Base-by-base conservation (phyloP, 2,329 filamentous ascomycete species). In the Raffaelea deltoideospora region DNA sequence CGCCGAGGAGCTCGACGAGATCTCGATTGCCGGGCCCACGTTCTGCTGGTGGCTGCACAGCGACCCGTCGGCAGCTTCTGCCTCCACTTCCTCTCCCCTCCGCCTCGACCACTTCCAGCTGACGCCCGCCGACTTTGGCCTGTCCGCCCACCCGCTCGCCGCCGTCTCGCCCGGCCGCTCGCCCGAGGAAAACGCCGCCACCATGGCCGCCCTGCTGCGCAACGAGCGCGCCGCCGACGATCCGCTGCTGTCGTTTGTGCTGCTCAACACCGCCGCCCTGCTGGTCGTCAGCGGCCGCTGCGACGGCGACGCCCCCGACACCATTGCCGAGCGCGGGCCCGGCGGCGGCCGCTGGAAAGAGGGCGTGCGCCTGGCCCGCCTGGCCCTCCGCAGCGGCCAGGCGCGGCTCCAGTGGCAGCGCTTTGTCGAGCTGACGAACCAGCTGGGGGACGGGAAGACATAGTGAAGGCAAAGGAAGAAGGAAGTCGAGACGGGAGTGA, bases 261-360 rank as follows among this genome's bases (percentile, higher is more conserved):
- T 96, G 35, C 81, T 96, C 59, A 98, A 98, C 52, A 82, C 88
- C 2, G 87, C 88, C 0, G 84, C 86, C 2, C 61, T 98, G 35
- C 70, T 98, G 37, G 88, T 93, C 0, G 71, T 81, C 4, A 79
- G 84, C 3, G 90, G 90, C 3, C 65, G 94, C 24, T 93, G 86
- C 52, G 88, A 96, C 1, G 82, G 78, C 1, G 84, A 93, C 48
- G 81, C 88, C 49, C 83, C 84, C 0, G 67, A 77, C 30, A 84
- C 94, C 33, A 71, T 93, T 43, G 73, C 62, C 14, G 87, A 96
- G 54, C 67, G 79, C 33, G 88, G 90, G 0, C 87, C 87, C 5
- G 87, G 80, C 10, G 83, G 83, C 13, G 74, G 83, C 39, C 71
- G 88, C 50, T 98, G 90, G 90, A 98, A 93, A 62, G 88, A 95